Evolutionary conservation across 2,329 filamentous ascomycete species (phyloP).

Genomic region (Nemania bipapillata): DNA sequence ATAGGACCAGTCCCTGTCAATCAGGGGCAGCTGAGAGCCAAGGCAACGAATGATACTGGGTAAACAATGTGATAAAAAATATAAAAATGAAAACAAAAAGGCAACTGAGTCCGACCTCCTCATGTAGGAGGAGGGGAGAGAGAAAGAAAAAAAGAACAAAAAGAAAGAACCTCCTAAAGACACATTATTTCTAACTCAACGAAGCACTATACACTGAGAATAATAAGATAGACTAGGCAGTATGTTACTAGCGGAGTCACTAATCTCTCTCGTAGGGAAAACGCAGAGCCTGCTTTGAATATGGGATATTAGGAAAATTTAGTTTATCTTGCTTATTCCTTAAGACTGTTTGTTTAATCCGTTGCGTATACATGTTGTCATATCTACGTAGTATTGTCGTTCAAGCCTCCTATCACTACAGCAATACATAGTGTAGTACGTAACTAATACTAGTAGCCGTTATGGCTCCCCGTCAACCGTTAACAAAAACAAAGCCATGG

Average conservation of each 20-base stretch:
- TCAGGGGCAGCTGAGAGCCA: constrained; percentile 42
- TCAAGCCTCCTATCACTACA: neutral
- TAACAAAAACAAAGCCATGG: constrained; percentile 4
- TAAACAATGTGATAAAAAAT: neutral
- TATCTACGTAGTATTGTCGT: neutral
- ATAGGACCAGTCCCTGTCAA: constrained; percentile 25
- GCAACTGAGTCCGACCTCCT: neutral
- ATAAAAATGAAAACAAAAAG: no score
- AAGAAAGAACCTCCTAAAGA: no score
- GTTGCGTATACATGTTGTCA: neutral
- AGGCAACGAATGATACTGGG: constrained; percentile 44
- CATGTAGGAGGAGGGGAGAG: neutral
- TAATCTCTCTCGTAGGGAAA: neutral
- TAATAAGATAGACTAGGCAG: neutral
- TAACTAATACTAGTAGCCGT: neutral
- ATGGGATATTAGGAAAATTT: constrained; percentile 26
- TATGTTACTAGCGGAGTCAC: constrained; percentile 24
- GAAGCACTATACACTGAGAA: constrained; percentile 5
- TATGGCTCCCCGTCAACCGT: constrained; percentile 12
- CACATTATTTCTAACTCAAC: constrained; percentile 2
- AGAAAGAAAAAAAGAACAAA: constrained; percentile 12
- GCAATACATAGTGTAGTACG: no score
- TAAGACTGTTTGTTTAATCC: constrained; percentile 25
- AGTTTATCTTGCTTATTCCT: constrained; percentile 5
- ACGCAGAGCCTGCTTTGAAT: constrained; percentile 31